These are phyloP conservation scores for Ceratocystis diversiconidia DNA, from an alignment of 2,329 filamentous ascomycete genomes.

Conservation along the genomic window DNA sequence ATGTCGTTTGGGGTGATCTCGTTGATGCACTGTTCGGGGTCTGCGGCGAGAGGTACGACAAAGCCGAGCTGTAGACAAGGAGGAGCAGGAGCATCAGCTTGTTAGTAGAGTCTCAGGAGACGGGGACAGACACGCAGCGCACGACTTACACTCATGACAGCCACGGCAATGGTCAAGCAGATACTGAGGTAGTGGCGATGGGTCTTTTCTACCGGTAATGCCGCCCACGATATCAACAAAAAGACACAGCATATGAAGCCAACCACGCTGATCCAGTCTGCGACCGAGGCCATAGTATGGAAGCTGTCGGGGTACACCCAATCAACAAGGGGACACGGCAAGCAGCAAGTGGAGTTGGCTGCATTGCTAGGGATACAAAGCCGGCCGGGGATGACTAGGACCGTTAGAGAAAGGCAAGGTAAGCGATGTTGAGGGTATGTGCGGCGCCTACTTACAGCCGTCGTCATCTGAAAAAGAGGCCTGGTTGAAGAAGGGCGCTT, in stretches of 20 bases:
- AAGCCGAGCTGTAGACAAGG: slow-evolving; percentile 55
- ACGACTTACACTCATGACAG: slow-evolving; percentile 61
- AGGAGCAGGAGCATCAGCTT: background rate
- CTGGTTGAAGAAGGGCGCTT: slow-evolving; percentile 18
- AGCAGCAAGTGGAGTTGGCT: slow-evolving; percentile 51
- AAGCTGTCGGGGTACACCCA: slow-evolving; percentile 56
- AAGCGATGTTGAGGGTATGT: background rate
- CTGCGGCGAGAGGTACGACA: slow-evolving; percentile 67
- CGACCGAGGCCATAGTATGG: slow-evolving; percentile 42
- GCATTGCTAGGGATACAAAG: slow-evolving; percentile 34
- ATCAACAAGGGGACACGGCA: slow-evolving; percentile 77
- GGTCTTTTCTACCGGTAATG: slow-evolving; percentile 76
- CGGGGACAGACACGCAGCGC: background rate
- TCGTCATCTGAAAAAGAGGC: slow-evolving; percentile 15
- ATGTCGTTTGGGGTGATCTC: slow-evolving; percentile 88
- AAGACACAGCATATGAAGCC: slow-evolving; percentile 60
- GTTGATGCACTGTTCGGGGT: slow-evolving; percentile 73
- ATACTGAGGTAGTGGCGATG: slow-evolving; percentile 87
- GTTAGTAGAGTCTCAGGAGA: slow-evolving; percentile 13
- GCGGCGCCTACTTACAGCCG: slow-evolving; percentile 17
- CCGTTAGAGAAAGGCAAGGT: background rate
- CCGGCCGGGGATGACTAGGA: slow-evolving; percentile 41
- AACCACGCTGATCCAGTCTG: slow-evolving; percentile 72
- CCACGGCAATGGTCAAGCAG: slow-evolving; percentile 61
- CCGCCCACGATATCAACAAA: slow-evolving; percentile 63